Evolutionary conservation across 1,139 yeast genomes (phyloP), one percentile per base, ranked within the genome.

Genomic region (Suhomyces anneliseae): DNA sequence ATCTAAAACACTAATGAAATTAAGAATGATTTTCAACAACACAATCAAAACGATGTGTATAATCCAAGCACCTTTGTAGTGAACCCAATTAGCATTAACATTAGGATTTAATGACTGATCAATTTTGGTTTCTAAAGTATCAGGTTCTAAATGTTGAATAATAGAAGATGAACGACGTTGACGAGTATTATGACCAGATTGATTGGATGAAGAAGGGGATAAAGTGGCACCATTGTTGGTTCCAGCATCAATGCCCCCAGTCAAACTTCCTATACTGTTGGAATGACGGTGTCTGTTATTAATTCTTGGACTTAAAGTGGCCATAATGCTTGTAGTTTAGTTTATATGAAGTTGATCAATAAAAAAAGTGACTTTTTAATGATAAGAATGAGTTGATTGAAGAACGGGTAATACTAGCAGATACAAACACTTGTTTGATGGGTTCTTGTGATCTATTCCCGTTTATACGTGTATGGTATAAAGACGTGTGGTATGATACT

Each of bases 11-110:
- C 85, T 83, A 48, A 92, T 72, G 52, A 90, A 76, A 65, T 90
- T 90, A 68, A 81, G 92, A 55, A 90, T 80, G 36, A 88, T 63
- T 63, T 90, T 88, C 49, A 92, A 72, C 45, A 90, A 72, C 38
- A 82, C 64, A 48, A 93, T 89, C 42, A 93, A 78, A 32, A 92
- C 96, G 48, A 92, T 75, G 68, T 93, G 99, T 48, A 93, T 85
- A 31, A 86, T 74, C 99, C 99, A 93, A 1, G 98, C 98, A 41
- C 96, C 96, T 60, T 93, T 90, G 60, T 84, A 87, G 64, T 90
- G 89, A 37, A 93, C 97, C 99, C 99, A 93, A 56, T 86, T 85
- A 40, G 97, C 97, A 65, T 93, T 93, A 66, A 90, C 79, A 64
- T 93, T 93, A 24, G 96, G 93, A 55, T 86, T 82, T 46, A 92